Conservation (phyloP, 192 early-diverging fungal genomes). For the Geranomyces michiganensis region DNA sequence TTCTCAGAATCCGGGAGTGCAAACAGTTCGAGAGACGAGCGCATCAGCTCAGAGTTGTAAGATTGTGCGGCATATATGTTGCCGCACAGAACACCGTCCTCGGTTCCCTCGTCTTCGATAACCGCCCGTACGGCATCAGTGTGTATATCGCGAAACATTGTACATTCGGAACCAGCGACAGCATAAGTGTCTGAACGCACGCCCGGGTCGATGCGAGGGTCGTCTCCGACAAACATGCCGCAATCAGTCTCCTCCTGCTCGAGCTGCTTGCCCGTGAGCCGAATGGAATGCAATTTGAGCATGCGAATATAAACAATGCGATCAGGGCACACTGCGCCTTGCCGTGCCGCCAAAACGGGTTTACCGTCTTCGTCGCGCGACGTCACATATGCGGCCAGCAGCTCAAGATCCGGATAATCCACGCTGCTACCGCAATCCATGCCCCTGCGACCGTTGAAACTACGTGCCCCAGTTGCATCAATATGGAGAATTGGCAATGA, state of each 20-base stretch:
- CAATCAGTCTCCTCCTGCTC: background rate
- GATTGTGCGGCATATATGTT: constrained; percentile 14
- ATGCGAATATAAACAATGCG: constrained; percentile 12
- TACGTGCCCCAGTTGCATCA: background rate
- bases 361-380: constrained; percentile 14
- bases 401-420: background rate
- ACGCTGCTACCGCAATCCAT: background rate
- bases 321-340: background rate
- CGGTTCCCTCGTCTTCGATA: background rate
- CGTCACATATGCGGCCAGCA: background rate
- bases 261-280: background rate
- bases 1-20: background rate
- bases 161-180: background rate
- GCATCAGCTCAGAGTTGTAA: constrained; percentile 14
- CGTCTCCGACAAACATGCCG: background rate
- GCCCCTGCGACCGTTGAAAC: background rate
- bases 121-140: background rate
- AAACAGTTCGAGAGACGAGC: background rate
- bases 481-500: background rate
- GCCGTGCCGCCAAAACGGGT: background rate
- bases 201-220: constrained; percentile 9
- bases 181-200: background rate
- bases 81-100: constrained; percentile 20
- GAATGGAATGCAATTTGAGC: background rate
- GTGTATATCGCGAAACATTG: constrained; percentile 2